phyloP scores from a whole-genome alignment of 2,329 filamentous ascomycete species.

The Coniochaeta pulveracea region DNA sequence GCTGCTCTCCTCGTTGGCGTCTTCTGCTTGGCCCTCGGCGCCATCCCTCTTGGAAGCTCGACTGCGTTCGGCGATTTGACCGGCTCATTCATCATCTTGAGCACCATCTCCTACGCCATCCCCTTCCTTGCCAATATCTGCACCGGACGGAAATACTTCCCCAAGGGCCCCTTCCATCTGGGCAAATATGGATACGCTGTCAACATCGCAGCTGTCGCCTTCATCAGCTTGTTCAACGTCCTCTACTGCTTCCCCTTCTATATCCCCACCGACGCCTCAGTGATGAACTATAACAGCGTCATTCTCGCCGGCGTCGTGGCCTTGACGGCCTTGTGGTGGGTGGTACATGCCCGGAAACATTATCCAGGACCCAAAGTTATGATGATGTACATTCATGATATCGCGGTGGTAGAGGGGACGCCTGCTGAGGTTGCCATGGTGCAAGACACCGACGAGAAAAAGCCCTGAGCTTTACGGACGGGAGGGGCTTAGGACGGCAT shows the following conservation, averaged over 20 bases:
- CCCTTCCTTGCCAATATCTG: conserved; percentile 37
- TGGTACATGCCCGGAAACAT: conserved; percentile 30
- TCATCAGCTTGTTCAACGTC: conserved; percentile 44
- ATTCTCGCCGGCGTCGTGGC: conserved; percentile 36
- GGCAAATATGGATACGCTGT: conserved; percentile 35
- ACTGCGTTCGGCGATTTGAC: conserved; percentile 46
- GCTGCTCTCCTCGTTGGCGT: conserved; percentile 41
- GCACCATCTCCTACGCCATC: conserved; percentile 40
- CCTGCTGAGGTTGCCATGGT: conserved; percentile 5
- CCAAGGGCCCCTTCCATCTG: conserved; percentile 40
- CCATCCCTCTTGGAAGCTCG: conserved; percentile 41
- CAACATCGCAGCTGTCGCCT: conserved; percentile 36
- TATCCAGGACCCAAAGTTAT: conserved; percentile 40
- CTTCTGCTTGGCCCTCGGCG: conserved; percentile 40
- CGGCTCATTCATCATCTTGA: conserved; percentile 46
- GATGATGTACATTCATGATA: conserved; percentile 28
- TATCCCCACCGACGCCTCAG: conserved; percentile 25
- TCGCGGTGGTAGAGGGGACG: conserved; percentile 9
- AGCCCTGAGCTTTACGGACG: no score
- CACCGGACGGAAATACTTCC: conserved; percentile 37
- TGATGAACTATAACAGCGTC: conserved; percentile 44
- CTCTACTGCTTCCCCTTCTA: conserved; percentile 46
- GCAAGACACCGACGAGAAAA: no score
- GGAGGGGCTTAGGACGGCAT: no score
- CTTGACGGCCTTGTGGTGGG: conserved; percentile 37